Base-by-base conservation (phyloP, 352 stramenopile genomes). In the Globisporangium lucens region DNA sequence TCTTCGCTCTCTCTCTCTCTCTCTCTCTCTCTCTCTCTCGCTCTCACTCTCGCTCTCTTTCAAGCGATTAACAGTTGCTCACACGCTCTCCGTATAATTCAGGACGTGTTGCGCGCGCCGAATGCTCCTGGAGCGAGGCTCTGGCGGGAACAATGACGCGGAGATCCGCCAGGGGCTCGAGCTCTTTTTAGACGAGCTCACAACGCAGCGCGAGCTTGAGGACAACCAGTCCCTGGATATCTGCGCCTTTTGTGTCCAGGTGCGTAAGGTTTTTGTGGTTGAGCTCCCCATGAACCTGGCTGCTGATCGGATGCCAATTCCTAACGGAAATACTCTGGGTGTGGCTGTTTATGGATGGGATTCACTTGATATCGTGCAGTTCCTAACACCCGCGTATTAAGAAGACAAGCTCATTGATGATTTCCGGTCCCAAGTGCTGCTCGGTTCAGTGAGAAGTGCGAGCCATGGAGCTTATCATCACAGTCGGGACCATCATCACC, bases 81-180 rank as follows among this genome's bases (percentile, higher is more conserved):
- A 68, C 29, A 53, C 33, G 68, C 43, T 61, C 36, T 56, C 29
- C 12, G 12, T 38, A 38, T 9, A 10, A 38, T 38, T 22, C 60
- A 89, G 81, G 81, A 87, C 59, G 61, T 89, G 20, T 65, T 89
- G 57, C 81, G 81, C 79, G 3, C 68, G 81, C 24, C 70, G 79
- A 17, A 88, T 89, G 81, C 61, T 89, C 27, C 68, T 86, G 7
- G 78, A 87, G 47, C 72, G 78, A 6, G 78, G 68, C 10, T 64
- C 75, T 27, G 55, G 41, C 0, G 41, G 56, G 10, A 41, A 22
- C 27, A 63, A 65, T 0, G 69, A 73, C 12, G 62, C 49, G 0
- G 73, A 79, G 53, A 66, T 79, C 4, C 75, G 69, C 0, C 43
- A 77, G 30, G 78, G 77, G 13, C 72, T 89, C n/a, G 73, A 81